Base-by-base conservation (phyloP, 2,329 filamentous ascomycete genomes). In the Xylaria arbuscula region DNA sequence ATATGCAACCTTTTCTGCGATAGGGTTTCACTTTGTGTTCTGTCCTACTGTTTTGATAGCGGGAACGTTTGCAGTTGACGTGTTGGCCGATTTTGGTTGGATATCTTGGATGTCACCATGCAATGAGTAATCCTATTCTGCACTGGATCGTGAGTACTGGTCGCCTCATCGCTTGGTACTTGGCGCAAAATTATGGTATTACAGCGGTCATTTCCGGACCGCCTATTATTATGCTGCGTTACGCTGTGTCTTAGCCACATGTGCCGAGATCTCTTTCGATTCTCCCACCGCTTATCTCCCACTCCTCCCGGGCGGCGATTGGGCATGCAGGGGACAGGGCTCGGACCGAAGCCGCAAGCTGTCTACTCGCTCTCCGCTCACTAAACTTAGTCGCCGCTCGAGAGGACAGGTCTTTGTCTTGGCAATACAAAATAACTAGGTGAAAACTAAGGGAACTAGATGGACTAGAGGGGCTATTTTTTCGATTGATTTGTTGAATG, bases 1-100 rank as follows among this genome's bases (percentile, higher is more conserved):
- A 55, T 19, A 38, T 40, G 53, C 9, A 19, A 11, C 1, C 13
- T 2, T 36, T 36, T 36, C 34, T 38, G 19, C 36, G 28, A 56
- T 42, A 56, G 17, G 54, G 36, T 28, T 24, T 56, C 54, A 56
- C 54, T 28, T 10, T 13, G 7, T 24, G 13, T 6, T 17, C 36
- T 24, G 36, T 56, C 11, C 38, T 40, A 38, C 17, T 24, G 19
- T 4, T 17, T 17, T 28, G 34, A 34, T 42, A 38, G 38, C 24
- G 56, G 28, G 34, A 17, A 42, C 19, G 53, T 50, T 53, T 17
- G 28, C 11, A 22, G 51, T 47, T 36, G 51, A 56, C 50, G 50
- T 59, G 57, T 66, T 68, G 51, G 47, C 62, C 9, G 47, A 15
- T 9, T 32, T 38, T 68, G 62, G 62, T 68, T 65, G 66, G 66